Evolutionary conservation across 768 basidiomycete species (phyloP), one percentile per base, ranked within the genome.

Genomic region (Tricholoma terreum): DNA sequence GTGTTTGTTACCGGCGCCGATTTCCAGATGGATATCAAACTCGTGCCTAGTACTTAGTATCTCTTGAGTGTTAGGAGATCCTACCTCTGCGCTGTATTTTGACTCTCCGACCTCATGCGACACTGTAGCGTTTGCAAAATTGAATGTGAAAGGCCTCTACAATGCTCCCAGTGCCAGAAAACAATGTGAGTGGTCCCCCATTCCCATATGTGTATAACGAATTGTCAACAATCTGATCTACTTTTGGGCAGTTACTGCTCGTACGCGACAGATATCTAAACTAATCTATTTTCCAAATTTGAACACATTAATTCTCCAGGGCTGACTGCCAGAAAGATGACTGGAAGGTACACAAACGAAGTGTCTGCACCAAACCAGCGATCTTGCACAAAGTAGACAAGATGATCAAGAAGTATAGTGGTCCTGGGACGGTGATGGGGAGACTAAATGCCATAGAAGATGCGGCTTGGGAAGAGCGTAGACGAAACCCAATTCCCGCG

Each of bases 341-440:
- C 31, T 64, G 64, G 64, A 65, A 65, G 35, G 58, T 50, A 22
- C 64, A 65, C 34, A 65, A 65, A 45, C 56, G 63, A 52, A 61
- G 63, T 19, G 58, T 63, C 50, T 65, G 64, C 60, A 42, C 31
- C 21, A 65, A 61, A 34, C 58, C 64, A 2, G 54, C 64, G 4
- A 12, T 65, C 1, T 19, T 64, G 10, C 58, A 61, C 12, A 50
- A 58, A 38, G 6, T 63, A 11, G 60, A 65, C 21, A 63, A 58
- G 34, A 24, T 57, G 46, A 35, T 63, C 15, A 42, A 42, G 7
- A 42, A 42, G 19, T 42, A 40, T 10, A 40, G 59, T 36, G 55
- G 50, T 33, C 60, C 58, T 30, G 52, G 38, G 11, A 5, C 52
- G n/a, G 17, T 12, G 30, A 31, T 27, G 38, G 38, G 52, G 52